Evolutionary conservation across 2,329 filamentous ascomycete genomes (phyloP).

Genomic region (Nemania bipapillata): DNA sequence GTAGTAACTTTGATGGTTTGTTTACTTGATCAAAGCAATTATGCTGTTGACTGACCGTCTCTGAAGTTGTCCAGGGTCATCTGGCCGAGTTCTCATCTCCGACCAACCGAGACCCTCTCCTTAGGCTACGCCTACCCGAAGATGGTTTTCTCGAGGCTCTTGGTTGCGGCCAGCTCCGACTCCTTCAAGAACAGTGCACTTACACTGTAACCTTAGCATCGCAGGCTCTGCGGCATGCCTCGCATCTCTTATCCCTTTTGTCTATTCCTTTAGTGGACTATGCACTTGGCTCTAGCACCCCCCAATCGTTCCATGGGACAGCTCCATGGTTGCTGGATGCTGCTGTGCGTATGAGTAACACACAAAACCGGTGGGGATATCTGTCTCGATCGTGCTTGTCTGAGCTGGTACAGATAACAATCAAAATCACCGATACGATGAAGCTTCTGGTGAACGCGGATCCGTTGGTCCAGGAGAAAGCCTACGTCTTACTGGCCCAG

Average conservation of each 20-base stretch:
- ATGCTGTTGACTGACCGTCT: conserved; percentile 36
- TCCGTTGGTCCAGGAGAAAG: conserved; percentile 51
- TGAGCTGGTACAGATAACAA: conserved; percentile 53
- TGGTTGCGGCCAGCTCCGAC: conserved; percentile 35
- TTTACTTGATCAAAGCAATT: conserved; percentile 16
- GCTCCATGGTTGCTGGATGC: conserved; percentile 64
- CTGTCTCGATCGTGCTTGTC: conserved; percentile 50
- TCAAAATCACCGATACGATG: conserved; percentile 13
- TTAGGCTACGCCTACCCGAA: conserved; percentile 55
- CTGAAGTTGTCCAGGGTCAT: conserved; percentile 41
- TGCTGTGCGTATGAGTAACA: conserved; percentile 56
- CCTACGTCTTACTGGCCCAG: conserved; percentile 54
- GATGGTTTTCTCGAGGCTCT: conserved; percentile 51
- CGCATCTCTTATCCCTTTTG: conserved; percentile 58
- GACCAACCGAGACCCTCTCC: conserved; percentile 46
- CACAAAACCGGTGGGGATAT: conserved; percentile 55
- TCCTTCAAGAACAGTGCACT: conserved; percentile 52
- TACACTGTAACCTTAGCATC: conserved; percentile 56
- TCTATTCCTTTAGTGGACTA: conserved; percentile 54
- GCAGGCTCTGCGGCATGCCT: conserved; percentile 61
- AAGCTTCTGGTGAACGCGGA: conserved; percentile 30
- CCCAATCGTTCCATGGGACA: conserved; percentile 55
- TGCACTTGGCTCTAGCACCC: conserved; percentile 49
- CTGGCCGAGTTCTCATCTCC: conserved; percentile 47
- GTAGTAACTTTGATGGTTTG: conserved; percentile 61